Conservation (phyloP, 2,329 filamentous ascomycete species). For the Ceratocystis harringtonii region DNA sequence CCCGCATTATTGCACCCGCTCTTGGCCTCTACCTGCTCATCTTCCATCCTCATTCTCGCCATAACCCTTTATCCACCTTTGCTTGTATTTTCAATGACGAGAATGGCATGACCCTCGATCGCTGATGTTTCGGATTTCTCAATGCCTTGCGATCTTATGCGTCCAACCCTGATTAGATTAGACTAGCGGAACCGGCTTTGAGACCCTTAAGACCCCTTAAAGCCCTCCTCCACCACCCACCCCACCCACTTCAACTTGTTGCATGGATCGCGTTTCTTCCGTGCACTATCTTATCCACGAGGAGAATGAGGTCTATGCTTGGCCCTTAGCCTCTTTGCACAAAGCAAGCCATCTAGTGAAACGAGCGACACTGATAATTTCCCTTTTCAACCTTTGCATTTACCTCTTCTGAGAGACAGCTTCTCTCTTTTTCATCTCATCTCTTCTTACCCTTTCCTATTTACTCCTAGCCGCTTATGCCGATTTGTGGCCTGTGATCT, state of each 20-base stretch:
- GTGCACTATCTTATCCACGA: neutral
- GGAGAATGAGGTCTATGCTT: neutral
- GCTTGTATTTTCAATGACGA: neutral
- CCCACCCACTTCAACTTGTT: too few species aligned
- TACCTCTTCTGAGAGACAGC: neutral
- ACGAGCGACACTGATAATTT: neutral
- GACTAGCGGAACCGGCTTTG: neutral
- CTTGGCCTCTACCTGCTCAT: neutral
- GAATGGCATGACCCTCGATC: constrained; percentile 3
- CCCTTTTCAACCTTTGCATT: neutral
- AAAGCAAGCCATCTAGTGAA: neutral
- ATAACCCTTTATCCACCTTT: neutral
- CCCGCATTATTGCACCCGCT: neutral
- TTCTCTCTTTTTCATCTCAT: neutral
- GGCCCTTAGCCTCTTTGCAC: neutral
- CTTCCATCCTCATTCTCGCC: neutral
- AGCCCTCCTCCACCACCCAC: neutral
- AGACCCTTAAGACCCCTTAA: neutral
- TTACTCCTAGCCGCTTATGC: neutral
- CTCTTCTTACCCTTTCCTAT: neutral
- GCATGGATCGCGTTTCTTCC: neutral
- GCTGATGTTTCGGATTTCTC: neutral
- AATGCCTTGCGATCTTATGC: neutral
- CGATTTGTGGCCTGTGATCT: neutral
- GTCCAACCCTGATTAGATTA: neutral